Evolutionary conservation across 805 yeast genomes (phyloP), one percentile per base, ranked within the genome.

Genomic region (Nakazawaea pomicola): DNA sequence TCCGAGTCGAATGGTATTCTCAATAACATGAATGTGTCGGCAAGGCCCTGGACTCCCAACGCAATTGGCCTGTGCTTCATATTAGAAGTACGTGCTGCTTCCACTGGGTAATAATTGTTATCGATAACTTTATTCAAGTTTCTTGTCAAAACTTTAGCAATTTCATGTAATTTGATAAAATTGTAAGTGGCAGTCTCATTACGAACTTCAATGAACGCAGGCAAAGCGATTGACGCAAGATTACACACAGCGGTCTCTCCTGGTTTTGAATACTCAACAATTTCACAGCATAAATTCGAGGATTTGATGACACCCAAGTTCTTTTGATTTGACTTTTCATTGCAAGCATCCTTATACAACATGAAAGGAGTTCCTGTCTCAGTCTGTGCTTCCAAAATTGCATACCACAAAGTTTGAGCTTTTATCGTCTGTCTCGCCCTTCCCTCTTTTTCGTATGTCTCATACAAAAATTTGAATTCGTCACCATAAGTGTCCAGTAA

Each of bases 311-410:
- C 59, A 52, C 82, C 82, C 57, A 76, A 65, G 58, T 76, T 76
- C 68, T 74, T 68, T 58, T 76, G 82, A 61, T 76, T 76, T 41
- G 80, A 64, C 60, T 76, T 76, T 49, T 58, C 51, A 61, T 76
- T 76, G 60, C 81, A 76, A 11, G 81, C 76, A 60, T 76, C 82
- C 58, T 76, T 76, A 64, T 76, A 76, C 51, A 76, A 63, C 80
- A 76, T 74, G 63, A 75, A 76, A 33, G 82, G 82, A 37, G 79
- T 74, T 55, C 82, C 82, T 25, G 82, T 76, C 60, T 76, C 82
- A 36, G 81, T 76, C 58, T 76, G 82, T 18, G 80, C 76, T 55
- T 75, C 80, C 55, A 76, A 65, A 38, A 76, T 72, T 28, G 78
- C 65, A 49, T 74, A 73, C 82, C 82, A 76, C 49, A 76, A 65